phyloP scores from a whole-genome alignment of 1,284 basidiomycete genomes.

The Anthracocystis setariae region DNA sequence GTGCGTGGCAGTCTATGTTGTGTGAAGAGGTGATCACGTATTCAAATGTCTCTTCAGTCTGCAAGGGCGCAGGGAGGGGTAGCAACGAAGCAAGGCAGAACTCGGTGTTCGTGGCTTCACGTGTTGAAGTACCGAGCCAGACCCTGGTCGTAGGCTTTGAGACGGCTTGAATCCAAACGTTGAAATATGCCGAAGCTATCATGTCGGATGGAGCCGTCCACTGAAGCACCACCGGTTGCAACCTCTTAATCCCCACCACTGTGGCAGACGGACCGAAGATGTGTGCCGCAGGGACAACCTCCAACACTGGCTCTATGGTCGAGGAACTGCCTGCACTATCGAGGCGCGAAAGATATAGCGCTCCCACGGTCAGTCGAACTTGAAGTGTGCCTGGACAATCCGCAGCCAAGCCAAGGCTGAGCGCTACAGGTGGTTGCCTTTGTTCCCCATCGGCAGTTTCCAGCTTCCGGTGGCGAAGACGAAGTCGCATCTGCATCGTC shows the following conservation, averaged over 20 bases:
- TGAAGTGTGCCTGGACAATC: background rate
- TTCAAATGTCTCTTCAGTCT: slow-evolving; percentile 2
- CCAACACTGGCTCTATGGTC: background rate
- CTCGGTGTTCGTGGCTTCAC: slow-evolving; percentile 30
- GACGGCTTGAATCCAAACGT: slow-evolving; percentile 25
- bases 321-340: background rate
- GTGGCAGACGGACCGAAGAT: background rate
- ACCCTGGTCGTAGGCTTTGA: slow-evolving; percentile 6
- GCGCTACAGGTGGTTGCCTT: background rate
- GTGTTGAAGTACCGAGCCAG: slow-evolving; percentile 42
- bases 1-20: background rate
- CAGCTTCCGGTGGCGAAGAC: background rate
- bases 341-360: slow-evolving; percentile 13
- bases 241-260: background rate
- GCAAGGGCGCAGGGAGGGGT: slow-evolving; percentile 1
- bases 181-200: slow-evolving; percentile 11
- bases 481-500: background rate
- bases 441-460: background rate
- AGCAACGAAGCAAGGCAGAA: slow-evolving; percentile 23
- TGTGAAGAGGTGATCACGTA: slow-evolving; percentile 19
- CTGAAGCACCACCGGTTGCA: slow-evolving; percentile 9
- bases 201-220: background rate
- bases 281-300: slow-evolving; percentile 7
- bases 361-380: slow-evolving; percentile 15
- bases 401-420: slow-evolving; percentile 16